Conservation (phyloP, 2,329 filamentous ascomycete species). For the Venturia pyrina region DNA sequence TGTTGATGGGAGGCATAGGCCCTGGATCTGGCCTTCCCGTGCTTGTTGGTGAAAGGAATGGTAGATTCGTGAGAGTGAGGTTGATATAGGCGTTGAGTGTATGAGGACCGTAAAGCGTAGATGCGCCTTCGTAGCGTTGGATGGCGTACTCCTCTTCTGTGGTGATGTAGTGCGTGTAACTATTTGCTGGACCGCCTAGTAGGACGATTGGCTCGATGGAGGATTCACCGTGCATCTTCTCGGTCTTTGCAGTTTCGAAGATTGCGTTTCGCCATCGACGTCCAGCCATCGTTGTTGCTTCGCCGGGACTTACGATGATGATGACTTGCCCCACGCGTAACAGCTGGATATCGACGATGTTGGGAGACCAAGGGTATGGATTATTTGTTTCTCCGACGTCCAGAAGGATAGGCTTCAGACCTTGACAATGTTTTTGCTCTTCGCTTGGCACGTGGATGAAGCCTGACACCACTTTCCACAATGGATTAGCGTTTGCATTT, state of each 20-base stretch:
- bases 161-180: slow-evolving; percentile 73
- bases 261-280: slow-evolving; percentile 74
- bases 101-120: slow-evolving; percentile 75
- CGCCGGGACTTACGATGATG: slow-evolving; percentile 75
- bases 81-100: slow-evolving; percentile 83
- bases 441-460: slow-evolving; percentile 60
- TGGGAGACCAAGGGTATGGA: slow-evolving; percentile 83
- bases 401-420: slow-evolving; percentile 72
- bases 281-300: slow-evolving; percentile 88
- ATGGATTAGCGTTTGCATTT: slow-evolving; percentile 60
- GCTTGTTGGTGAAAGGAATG: slow-evolving; percentile 42
- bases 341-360: slow-evolving; percentile 81
- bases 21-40: slow-evolving; percentile 36
- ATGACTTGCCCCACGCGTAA: slow-evolving; percentile 76
- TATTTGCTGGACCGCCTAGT: slow-evolving; percentile 81
- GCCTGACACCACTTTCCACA: slow-evolving; percentile 70
- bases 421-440: slow-evolving; percentile 66
- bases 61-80: slow-evolving; percentile 62
- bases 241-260: slow-evolving; percentile 37
- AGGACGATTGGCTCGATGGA: slow-evolving; percentile 46
- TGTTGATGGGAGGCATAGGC: slow-evolving; percentile 66
- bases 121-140: slow-evolving; percentile 92
- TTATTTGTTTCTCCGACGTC: slow-evolving; percentile 72
- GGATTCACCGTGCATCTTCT: slow-evolving; percentile 26
- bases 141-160: slow-evolving; percentile 72